Evolutionary conservation across 2,329 filamentous ascomycete genomes (phyloP), one percentile per base, ranked within the genome.

Genomic region (Fusarium begoniae): DNA sequence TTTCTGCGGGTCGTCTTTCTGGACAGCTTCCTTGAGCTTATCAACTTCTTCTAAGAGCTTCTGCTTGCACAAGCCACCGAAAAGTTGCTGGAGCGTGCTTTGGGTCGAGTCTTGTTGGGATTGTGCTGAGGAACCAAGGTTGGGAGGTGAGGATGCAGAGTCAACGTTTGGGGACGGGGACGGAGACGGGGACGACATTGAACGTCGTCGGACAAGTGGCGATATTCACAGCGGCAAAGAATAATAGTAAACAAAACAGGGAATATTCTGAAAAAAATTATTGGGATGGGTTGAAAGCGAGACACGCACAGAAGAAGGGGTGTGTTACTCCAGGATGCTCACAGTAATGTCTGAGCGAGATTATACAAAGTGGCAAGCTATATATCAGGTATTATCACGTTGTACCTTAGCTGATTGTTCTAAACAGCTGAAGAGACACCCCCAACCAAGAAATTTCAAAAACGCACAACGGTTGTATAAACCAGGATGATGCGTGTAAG

Each of bases 1-100:
- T 67, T 74, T 59, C 60, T 78, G 74, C 35, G 72, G 72, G 65
- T 79, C 72, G 67, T 79, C 78, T 26, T 76, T 74, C 38, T 75
- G 59, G 22, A 79, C 70, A 22, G 72, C 76, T 32, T 57, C 65
- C 43, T 78, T 79, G 73, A 79, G 74, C 37, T 75, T 79, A 40
- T 78, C 77, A 51, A 78, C 70, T 69, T 79, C 76, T 28, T 74
- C 66, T 28, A 78, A 56, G 50, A 79, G 73, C 35, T 75, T 69
- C 26, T 78, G 69, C 55, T 79, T 77, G 64, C 72, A 78, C 30
- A 73, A 26, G 30, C 59, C 55, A 44, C 75, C 66, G 24, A 79
- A 70, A 32, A 79, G 74, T 63, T 79, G 53, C 53, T 74, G 69
- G 40, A 78, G 77, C 14, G 63, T 63, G 54, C 63, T 73, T 59